phyloP scores from a whole-genome alignment of 2,329 filamentous ascomycete species.

The Aspergillus ruber region DNA sequence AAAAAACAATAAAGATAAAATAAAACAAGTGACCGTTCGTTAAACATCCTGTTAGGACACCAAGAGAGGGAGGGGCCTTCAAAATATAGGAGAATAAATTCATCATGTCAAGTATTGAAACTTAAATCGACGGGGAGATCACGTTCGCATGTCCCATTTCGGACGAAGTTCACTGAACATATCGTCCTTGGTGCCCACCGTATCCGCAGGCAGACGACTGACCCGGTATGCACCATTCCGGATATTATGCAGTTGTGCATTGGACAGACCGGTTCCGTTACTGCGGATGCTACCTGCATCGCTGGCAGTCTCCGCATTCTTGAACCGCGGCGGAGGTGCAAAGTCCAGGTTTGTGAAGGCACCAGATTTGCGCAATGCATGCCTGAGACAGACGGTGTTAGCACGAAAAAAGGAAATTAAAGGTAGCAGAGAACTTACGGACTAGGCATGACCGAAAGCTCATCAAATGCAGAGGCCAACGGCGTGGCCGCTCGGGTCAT shows the following conservation, averaged over 20 bases:
- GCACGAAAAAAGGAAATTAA: constrained; percentile 1
- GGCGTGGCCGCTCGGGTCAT: constrained; percentile 68
- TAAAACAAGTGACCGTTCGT: constrained; percentile 13
- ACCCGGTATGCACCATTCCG: constrained; percentile 79
- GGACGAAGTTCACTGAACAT: constrained; percentile 55
- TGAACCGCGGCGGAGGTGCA: constrained; percentile 44
- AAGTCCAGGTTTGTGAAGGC: constrained; percentile 46
- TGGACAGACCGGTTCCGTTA: constrained; percentile 71
- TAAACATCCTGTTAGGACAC: constrained; percentile 8
- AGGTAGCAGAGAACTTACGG: constrained; percentile 58
- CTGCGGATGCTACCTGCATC: constrained; percentile 52
- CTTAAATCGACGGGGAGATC: constrained; percentile 4
- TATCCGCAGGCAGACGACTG: constrained; percentile 73
- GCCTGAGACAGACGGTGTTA: constrained; percentile 25
- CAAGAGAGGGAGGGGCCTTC: constrained; percentile 1
- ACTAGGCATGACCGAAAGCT: constrained; percentile 77
- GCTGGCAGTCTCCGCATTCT: constrained; percentile 35
- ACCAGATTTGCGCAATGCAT: constrained; percentile 44
- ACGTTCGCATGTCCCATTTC: constrained; percentile 45
- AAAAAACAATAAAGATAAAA: constrained; percentile 1
- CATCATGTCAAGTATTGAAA: constrained; percentile 12
- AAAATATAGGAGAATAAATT: constrained; percentile 4
- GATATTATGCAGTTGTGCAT: constrained; percentile 62
- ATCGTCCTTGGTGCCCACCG: constrained; percentile 69
- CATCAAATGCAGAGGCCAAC: constrained; percentile 76